phyloP scores from a whole-genome alignment of 2,329 filamentous ascomycete species.

The Mariannaea sp. region DNA sequence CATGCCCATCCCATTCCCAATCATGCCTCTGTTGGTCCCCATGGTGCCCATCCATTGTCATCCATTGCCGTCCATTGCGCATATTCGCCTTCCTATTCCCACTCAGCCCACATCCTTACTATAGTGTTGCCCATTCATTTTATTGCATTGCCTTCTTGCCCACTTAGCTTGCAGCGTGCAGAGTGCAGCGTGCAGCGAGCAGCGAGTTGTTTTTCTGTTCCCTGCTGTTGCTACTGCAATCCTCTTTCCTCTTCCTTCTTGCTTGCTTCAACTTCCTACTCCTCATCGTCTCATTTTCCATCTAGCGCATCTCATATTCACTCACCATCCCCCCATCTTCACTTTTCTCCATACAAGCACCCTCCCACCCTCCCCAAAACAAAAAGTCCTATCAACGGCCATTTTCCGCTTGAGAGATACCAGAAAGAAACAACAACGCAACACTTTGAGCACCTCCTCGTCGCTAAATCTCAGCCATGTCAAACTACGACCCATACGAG shows the following conservation, averaged over 20 bases:
- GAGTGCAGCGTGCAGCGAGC: no score
- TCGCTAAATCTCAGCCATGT: constrained; percentile 38
- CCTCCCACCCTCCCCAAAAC: no score
- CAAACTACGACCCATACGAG: constrained; percentile 61
- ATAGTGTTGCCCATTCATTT: no score
- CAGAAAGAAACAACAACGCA: constrained; percentile 3
- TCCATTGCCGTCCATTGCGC: no score
- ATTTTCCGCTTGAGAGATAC: neutral
- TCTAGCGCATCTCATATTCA: neutral
- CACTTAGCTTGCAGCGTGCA: constrained; percentile 5
- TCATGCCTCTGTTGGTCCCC: no score
- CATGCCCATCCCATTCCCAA: constrained; percentile 9
- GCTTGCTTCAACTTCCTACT: neutral
- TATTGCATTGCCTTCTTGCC: no score
- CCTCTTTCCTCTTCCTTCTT: constrained; percentile 1
- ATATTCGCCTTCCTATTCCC: neutral
- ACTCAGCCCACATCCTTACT: constrained; percentile 19
- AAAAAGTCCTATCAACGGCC: no score
- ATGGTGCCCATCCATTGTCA: no score
- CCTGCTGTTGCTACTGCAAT: no score
- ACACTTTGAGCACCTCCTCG: no score
- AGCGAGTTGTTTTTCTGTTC: constrained; percentile 9
- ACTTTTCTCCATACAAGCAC: neutral
- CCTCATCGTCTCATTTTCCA: neutral
- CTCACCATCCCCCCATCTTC: neutral